phyloP scores from a whole-genome alignment of 108 stramenopile species.

The Cyclostephanos tholiformis region DNA sequence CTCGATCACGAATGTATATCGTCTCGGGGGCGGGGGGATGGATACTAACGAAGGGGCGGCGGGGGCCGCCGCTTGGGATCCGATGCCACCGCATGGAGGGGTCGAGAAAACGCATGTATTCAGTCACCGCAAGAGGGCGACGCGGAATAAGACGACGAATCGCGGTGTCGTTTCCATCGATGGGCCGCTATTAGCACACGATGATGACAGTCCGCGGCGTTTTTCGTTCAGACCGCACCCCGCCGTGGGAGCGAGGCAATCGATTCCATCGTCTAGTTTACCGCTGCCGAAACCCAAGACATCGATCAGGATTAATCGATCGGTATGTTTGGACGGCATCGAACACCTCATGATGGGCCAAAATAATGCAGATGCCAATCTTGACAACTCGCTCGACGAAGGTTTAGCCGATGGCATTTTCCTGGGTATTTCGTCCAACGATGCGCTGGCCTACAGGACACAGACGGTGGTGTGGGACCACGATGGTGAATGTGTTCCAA shows the following conservation, averaged over 20 bases:
- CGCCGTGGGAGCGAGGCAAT: neutral
- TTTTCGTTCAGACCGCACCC: constrained; percentile 2
- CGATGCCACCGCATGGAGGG: too few species aligned
- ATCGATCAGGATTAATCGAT: neutral
- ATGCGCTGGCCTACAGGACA: neutral
- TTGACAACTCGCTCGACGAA: neutral
- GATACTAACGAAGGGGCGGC: too few species aligned
- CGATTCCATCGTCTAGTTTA: neutral
- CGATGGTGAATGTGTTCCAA: constrained; percentile 11
- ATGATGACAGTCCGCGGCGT: neutral
- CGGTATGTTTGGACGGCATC: neutral
- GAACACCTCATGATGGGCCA: neutral
- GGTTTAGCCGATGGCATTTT: too few species aligned
- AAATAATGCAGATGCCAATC: neutral
- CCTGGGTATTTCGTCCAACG: neutral
- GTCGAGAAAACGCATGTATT: too few species aligned
- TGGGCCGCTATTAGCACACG: neutral
- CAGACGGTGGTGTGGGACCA: constrained; percentile 20
- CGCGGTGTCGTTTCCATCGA: too few species aligned
- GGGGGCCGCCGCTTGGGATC: too few species aligned
- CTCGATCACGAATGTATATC: too few species aligned
- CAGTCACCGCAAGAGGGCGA: too few species aligned
- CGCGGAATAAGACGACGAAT: too few species aligned
- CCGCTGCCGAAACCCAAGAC: neutral
- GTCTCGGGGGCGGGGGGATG: too few species aligned